Conservation (phyloP, 1,284 basidiomycete genomes). For the Marasmius tenuissimus region DNA sequence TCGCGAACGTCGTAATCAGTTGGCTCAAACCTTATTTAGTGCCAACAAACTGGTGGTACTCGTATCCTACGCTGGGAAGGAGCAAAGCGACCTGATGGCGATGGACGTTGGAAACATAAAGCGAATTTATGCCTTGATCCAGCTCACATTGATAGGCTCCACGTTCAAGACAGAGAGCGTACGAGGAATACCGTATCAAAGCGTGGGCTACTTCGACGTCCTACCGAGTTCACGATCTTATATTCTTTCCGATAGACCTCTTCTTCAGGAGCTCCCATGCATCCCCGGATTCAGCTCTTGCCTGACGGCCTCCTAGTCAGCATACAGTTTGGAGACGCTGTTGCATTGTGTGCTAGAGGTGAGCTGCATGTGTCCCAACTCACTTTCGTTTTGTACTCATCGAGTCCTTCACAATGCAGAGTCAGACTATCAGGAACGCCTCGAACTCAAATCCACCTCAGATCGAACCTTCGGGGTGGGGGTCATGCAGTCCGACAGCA, state of each 20-base stretch:
- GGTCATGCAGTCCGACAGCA: conserved; percentile 47
- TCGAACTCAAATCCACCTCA: conserved; percentile 65
- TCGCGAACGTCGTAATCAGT: not conserved
- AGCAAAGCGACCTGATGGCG: conserved; percentile 44
- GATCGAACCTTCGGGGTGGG: conserved; percentile 74
- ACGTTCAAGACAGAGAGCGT: conserved; percentile 46
- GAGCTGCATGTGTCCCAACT: conserved; percentile 10
- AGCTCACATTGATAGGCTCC: conserved; percentile 42
- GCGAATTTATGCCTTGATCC: conserved; percentile 64
- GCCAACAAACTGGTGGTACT: conserved; percentile 57
- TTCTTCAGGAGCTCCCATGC: conserved; percentile 63
- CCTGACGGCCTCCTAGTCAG: conserved; percentile 54
- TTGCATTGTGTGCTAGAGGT: conserved; percentile 72
- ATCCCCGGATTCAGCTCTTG: conserved; percentile 64
- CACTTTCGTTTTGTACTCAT: not conserved
- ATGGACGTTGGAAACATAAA: conserved; percentile 43
- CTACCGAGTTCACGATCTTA: not conserved
- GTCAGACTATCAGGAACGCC: conserved; percentile 67
- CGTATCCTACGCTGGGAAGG: conserved; percentile 63
- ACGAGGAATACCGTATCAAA: conserved; percentile 70
- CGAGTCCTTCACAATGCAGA: conserved; percentile 36
- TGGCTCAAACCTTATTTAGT: conserved; percentile 28
- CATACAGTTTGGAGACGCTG: conserved; percentile 75
- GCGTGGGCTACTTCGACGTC: conserved; percentile 43
- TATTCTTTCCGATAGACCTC: conserved; percentile 46